Evolutionary conservation across 2,329 filamentous ascomycete genomes (phyloP).

Genomic region (Cladosporium sp.): DNA sequence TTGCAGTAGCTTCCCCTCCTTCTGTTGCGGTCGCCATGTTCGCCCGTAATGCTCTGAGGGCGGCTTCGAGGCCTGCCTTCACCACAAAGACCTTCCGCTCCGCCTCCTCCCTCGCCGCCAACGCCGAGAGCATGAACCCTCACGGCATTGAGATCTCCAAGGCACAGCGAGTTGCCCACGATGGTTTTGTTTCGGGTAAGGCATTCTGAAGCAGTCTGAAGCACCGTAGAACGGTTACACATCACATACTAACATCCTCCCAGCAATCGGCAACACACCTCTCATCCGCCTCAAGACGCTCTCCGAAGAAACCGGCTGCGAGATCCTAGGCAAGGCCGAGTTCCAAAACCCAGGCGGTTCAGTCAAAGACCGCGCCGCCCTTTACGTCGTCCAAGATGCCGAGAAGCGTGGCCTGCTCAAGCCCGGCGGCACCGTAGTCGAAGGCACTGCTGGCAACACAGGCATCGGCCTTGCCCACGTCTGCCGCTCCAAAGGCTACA

Average conservation of each 20-base stretch:
- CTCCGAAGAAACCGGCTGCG: constrained; percentile 87
- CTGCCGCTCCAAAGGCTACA: constrained; percentile 86
- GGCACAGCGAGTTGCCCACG: constrained; percentile 73
- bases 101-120: constrained; percentile 22
- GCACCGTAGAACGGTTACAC: constrained; percentile 8
- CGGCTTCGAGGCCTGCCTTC: constrained; percentile 19
- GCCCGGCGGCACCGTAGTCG: constrained; percentile 88
- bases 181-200: constrained; percentile 73
- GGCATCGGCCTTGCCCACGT: constrained; percentile 97
- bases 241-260: constrained; percentile 22
- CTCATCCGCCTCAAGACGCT: constrained; percentile 85
- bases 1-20: background rate
- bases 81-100: constrained; percentile 18
- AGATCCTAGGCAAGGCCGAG: constrained; percentile 92
- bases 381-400: constrained; percentile 90
- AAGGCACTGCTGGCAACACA: constrained; percentile 96
- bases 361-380: constrained; percentile 91
- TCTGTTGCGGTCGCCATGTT: constrained; percentile 17
- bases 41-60: constrained; percentile 23
- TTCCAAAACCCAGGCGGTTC: constrained; percentile 98
- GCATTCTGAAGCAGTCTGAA: background rate
- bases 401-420: constrained; percentile 79
- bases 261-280: constrained; percentile 96
- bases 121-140: constrained; percentile 26
- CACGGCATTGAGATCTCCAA: constrained; percentile 66